Base-by-base conservation (phyloP, 83 land plant genomes). In the Thuja plicata region DNA sequence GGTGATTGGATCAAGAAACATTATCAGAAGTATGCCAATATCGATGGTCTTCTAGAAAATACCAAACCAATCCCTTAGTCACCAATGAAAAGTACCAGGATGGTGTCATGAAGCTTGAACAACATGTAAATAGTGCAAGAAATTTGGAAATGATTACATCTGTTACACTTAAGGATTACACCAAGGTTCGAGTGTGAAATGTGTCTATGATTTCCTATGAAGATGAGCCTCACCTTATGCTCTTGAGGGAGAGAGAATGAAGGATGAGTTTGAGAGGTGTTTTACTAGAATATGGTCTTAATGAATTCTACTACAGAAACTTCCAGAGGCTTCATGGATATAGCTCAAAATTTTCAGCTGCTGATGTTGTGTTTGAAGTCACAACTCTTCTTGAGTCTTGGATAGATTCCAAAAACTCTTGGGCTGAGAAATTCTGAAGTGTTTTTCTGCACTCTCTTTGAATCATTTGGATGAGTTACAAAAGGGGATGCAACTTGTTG, bases 171-270 rank as follows among this genome's bases (percentile, higher is more conserved):
- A 95, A 97, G 88, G 99, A 98, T 88, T 98, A 98, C 15, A 98
- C 99, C 9, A 92, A 93, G 84, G 91, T 98, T 34, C 90, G 94
- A n/a, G 97, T 95, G 6, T 98, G 98, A 9, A 97, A 96, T 45
- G 89, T 94, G 16, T 95, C 97, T 6, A 91, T 96, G 88, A 98
- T 98, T 70, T 86, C 95, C 16, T 95, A 94, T 88, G 98, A 98
- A 80, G 98, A 96, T 89, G 98, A 98, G 86, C 98, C 99, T 2
- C 92, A 96, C 40, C 92, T 98, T 81, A 98, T 98, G 99, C 93
- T 98, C 16, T 87, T 98, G 71, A 91, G 95, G 87, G 98, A 98
- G 77, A 89, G 40, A 92, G 93, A 55, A 91, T 98, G 95, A 97
- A 94, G 87, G 94, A 92, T 76, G 94, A 94, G 90, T 97, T 98